A percentile compares a stretch with the other conserved stretches of the same genome.
phyloP scores from a whole-genome alignment of 2,329 filamentous ascomycete genomes.

The Cordyceps pruinosa region DNA sequence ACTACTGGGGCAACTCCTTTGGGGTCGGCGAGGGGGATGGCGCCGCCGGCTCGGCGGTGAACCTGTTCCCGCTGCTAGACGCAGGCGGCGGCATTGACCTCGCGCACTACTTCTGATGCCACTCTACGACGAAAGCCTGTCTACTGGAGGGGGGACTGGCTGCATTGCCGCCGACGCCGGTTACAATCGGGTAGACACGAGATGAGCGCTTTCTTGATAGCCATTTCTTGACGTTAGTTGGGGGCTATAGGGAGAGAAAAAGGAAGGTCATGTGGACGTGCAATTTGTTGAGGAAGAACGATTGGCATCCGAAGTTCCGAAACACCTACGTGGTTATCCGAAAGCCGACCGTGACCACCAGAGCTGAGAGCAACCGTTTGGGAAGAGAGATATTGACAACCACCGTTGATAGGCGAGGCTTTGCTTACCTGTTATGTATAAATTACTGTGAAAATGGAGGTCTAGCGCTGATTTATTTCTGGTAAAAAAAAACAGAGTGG shows the following conservation, averaged over 20 bases:
- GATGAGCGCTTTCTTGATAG: background rate
- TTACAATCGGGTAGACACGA: background rate
- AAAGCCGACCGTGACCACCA: background rate
- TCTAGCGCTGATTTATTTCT: background rate
- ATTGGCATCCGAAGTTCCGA: slow-evolving; percentile 5
- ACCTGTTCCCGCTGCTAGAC: slow-evolving; percentile 45
- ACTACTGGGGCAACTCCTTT: slow-evolving; percentile 31
- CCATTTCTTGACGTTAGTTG: background rate
- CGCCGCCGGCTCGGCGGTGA: slow-evolving; percentile 39
- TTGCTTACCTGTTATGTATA: background rate
- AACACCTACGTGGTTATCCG: background rate
- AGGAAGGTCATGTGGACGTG: background rate
- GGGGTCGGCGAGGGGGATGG: slow-evolving; percentile 26
- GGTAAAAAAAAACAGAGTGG: background rate
- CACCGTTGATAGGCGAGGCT: too few species aligned
- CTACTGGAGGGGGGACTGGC: background rate
- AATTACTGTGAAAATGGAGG: background rate
- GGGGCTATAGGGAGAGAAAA: background rate
- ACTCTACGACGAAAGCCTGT: background rate
- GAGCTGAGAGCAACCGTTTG: background rate
- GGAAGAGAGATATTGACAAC: background rate
- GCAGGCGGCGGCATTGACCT: slow-evolving; percentile 47
- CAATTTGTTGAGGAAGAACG: background rate
- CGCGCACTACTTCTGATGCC: slow-evolving; percentile 29
- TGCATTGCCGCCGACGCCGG: background rate